Evolutionary conservation across 805 yeast genomes (phyloP).

Genomic region (Yarrowia sp.): DNA sequence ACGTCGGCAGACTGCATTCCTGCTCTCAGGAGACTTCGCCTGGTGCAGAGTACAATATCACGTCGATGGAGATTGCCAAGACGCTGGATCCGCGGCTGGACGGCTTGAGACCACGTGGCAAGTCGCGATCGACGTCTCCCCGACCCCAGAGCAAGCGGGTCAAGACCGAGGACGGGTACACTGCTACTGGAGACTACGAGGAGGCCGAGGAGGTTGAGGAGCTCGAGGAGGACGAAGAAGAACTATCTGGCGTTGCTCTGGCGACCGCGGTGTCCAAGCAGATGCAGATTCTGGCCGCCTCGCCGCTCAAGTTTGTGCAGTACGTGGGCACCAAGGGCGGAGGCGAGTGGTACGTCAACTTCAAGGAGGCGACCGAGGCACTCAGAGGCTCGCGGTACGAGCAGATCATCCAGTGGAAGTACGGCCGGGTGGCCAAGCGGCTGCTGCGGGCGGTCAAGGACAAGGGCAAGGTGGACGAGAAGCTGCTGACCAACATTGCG

Average conservation of each 20-base stretch:
- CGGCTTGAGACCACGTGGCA: slow-evolving; percentile 18
- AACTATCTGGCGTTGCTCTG: slow-evolving; percentile 46
- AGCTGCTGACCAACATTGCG: slow-evolving; percentile 74
- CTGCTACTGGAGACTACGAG: slow-evolving; percentile 11
- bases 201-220: slow-evolving; percentile 46
- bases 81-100: slow-evolving; percentile 4
- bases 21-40: slow-evolving; percentile 48
- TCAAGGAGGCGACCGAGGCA: slow-evolving; percentile 46
- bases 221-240: slow-evolving; percentile 47
- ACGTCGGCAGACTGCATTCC: slow-evolving; percentile 59
- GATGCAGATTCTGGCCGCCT: slow-evolving; percentile 66
- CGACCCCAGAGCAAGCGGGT: slow-evolving; percentile 30
- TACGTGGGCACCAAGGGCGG: slow-evolving; percentile 61
- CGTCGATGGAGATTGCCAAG: slow-evolving; percentile 51
- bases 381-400: slow-evolving; percentile 50
- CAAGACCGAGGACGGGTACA: slow-evolving; percentile 46
- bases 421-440: slow-evolving; percentile 65
- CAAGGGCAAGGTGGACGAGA: slow-evolving; percentile 80
- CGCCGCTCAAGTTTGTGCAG: slow-evolving; percentile 64
- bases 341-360: slow-evolving; percentile 55
- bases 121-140: slow-evolving; percentile 7
- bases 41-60: slow-evolving; percentile 47
- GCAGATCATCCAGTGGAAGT: slow-evolving; percentile 48
- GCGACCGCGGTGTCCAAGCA: slow-evolving; percentile 62
- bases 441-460: slow-evolving; percentile 78